Conservation (phyloP, 306 rosid genomes). For the Cicer arietinum region DNA sequence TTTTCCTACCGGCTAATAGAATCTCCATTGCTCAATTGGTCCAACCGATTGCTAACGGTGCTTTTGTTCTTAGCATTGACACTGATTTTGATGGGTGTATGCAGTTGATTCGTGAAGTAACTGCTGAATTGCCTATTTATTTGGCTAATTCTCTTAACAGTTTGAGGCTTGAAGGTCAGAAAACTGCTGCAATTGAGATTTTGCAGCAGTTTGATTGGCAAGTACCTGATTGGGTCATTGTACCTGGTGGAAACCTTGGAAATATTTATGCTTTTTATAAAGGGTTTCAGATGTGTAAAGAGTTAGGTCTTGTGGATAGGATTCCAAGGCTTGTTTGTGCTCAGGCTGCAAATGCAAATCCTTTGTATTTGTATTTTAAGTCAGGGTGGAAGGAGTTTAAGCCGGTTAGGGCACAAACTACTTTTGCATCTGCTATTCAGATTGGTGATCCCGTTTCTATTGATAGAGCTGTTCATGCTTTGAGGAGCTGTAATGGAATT, state of each 20-base stretch:
- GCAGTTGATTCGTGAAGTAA: constrained; percentile 78
- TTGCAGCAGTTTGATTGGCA: constrained; percentile 89
- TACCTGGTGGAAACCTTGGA: constrained; percentile 82
- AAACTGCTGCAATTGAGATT: constrained; percentile 86
- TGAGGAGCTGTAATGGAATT: constrained; percentile 72
- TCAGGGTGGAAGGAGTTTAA: constrained; percentile 79
- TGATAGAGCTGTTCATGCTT: constrained; percentile 79
- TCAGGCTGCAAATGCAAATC: constrained; percentile 87
- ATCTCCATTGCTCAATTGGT: constrained; percentile 82
- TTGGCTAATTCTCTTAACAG: constrained; percentile 76
- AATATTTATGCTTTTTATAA: constrained; percentile 88
- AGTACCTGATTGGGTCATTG: constrained; percentile 90
- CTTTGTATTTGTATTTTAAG: constrained; percentile 68
- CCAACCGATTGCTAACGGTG: constrained; percentile 87
- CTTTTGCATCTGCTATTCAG: constrained; percentile 85
- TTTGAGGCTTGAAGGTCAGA: constrained; percentile 82
- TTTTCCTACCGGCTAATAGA: constrained; percentile 69
- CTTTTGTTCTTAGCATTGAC: constrained; percentile 77
- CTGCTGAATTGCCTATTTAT: constrained; percentile 74
- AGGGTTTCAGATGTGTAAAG: constrained; percentile 82
- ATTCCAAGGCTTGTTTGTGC: constrained; percentile 95
- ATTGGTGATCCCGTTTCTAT: constrained; percentile 92
- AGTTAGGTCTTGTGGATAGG: constrained; percentile 76
- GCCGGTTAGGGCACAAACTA: constrained; percentile 61
- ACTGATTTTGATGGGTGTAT: constrained; percentile 91